Percentiles rank a stretch among this genome's conserved stretches.
These are phyloP conservation scores for Pyrus bretschneideri DNA, from an alignment of 306 rosid species.

Conservation along the genomic window DNA sequence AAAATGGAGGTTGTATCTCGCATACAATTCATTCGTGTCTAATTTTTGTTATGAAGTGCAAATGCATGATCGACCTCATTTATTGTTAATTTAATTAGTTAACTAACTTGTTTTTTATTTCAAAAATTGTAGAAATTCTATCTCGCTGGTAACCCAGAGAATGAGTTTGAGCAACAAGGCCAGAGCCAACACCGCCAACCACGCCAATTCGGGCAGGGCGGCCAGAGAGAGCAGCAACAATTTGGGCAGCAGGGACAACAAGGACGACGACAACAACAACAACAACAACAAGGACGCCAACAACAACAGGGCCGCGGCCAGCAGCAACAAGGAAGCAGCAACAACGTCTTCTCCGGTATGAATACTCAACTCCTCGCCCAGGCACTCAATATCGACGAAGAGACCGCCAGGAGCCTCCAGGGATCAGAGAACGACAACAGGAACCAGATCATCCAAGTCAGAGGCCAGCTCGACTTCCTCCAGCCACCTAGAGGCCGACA, in stretches of 20 bases:
- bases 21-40: too few relatives aligned
- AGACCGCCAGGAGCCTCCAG: slow-evolving; percentile 26
- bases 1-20: too few relatives aligned
- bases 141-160: slow-evolving; percentile 48
- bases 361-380: slow-evolving; percentile 22
- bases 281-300: neutral
- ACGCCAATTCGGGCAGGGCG: neutral
- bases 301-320: neutral
- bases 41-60: too few relatives aligned
- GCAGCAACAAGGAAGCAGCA: neutral
- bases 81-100: too few relatives aligned
- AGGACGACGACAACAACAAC: neutral
- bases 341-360: slow-evolving; percentile 47
- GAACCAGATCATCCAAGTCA: slow-evolving; percentile 34
- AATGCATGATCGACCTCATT: too few relatives aligned
- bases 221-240: neutral
- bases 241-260: neutral
- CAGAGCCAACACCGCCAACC: neutral
- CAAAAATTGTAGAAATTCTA: slow-evolving; percentile 39
- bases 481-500: slow-evolving; percentile 25
- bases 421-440: slow-evolving; percentile 21
- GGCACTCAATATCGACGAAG: slow-evolving; percentile 18
- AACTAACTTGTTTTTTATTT: too few relatives aligned
- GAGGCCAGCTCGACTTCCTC: slow-evolving; percentile 22
- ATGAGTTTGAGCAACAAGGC: slow-evolving; percentile 25